Percentiles rank a stretch among this genome's conserved stretches.
These are phyloP conservation scores for Xylaria sp. DNA, from an alignment of 2,329 filamentous ascomycete species.

Conservation along the genomic window DNA sequence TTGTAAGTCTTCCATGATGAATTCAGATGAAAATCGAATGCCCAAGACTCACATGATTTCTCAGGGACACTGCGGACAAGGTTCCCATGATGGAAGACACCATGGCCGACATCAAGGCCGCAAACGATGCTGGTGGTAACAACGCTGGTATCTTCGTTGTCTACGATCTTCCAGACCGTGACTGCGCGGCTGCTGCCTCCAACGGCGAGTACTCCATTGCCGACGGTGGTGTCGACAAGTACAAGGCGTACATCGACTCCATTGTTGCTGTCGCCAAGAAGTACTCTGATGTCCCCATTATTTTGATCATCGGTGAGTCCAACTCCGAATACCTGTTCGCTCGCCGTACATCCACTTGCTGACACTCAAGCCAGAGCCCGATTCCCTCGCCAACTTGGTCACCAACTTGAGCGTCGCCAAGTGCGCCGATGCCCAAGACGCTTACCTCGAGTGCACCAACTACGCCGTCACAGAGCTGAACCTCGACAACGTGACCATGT, in stretches of 20 bases:
- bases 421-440: slow-evolving; percentile 43
- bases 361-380: slow-evolving; percentile 41
- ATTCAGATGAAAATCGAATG: background rate
- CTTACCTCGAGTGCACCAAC: slow-evolving; percentile 45
- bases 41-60: slow-evolving; percentile 1
- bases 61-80: slow-evolving; percentile 46
- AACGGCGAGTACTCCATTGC: slow-evolving; percentile 52
- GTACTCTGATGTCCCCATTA: slow-evolving; percentile 40
- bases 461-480: slow-evolving; percentile 49
- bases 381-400: slow-evolving; percentile 54
- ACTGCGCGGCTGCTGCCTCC: slow-evolving; percentile 52
- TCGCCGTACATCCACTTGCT: slow-evolving; percentile 16
- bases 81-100: slow-evolving; percentile 42
- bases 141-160: slow-evolving; percentile 49
- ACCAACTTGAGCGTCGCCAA: slow-evolving; percentile 49
- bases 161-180: slow-evolving; percentile 54
- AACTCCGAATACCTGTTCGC: slow-evolving; percentile 6
- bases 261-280: slow-evolving; percentile 38
- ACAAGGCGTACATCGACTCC: slow-evolving; percentile 51
- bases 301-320: slow-evolving; percentile 41
- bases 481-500: slow-evolving; percentile 53
- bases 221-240: slow-evolving; percentile 46
- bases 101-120: slow-evolving; percentile 40
- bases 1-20: slow-evolving; percentile 33
- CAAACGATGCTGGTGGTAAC: slow-evolving; percentile 35